Evolutionary conservation across 371 early-diverging fungal genomes (phyloP).

Genomic region (Zopfochytrium polystomum): DNA sequence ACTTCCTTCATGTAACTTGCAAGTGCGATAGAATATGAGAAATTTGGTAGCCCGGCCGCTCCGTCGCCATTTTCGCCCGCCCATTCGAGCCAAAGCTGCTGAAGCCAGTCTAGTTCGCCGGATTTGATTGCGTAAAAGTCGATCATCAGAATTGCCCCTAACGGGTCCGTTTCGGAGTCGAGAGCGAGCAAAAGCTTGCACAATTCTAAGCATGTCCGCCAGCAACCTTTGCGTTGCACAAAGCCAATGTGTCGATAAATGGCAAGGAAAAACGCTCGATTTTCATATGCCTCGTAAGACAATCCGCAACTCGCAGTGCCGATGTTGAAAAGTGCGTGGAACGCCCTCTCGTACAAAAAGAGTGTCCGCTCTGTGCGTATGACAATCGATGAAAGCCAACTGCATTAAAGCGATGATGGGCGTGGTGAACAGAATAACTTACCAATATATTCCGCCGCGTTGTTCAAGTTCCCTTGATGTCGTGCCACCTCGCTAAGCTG

Average conservation of each 20-base stretch:
- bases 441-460: constrained; percentile 75
- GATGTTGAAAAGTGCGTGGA: constrained; percentile 72
- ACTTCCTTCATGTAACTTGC: constrained; percentile 67
- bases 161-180: constrained; percentile 73
- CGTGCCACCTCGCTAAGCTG: constrained; percentile 81
- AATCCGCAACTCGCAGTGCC: constrained; percentile 67
- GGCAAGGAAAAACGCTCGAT: constrained; percentile 76
- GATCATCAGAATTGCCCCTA: constrained; percentile 70
- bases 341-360: constrained; percentile 77
- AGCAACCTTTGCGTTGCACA: constrained; percentile 83
- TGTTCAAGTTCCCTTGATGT: constrained; percentile 72
- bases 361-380: constrained; percentile 73
- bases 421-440: constrained; percentile 3
- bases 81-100: constrained; percentile 52
- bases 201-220: constrained; percentile 89
- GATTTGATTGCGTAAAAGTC: constrained; percentile 81
- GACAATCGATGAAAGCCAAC: constrained; percentile 14
- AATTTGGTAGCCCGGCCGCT: constrained; percentile 64
- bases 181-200: constrained; percentile 71
- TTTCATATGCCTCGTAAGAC: constrained; percentile 70
- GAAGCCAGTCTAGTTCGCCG: constrained; percentile 68
- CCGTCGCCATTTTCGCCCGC: constrained; percentile 31
- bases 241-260: constrained; percentile 80
- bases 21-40: constrained; percentile 72
- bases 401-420: constrained; percentile 12